Conservation (phyloP, 164 flowering plant genomes). For the Annona squamosa region DNA sequence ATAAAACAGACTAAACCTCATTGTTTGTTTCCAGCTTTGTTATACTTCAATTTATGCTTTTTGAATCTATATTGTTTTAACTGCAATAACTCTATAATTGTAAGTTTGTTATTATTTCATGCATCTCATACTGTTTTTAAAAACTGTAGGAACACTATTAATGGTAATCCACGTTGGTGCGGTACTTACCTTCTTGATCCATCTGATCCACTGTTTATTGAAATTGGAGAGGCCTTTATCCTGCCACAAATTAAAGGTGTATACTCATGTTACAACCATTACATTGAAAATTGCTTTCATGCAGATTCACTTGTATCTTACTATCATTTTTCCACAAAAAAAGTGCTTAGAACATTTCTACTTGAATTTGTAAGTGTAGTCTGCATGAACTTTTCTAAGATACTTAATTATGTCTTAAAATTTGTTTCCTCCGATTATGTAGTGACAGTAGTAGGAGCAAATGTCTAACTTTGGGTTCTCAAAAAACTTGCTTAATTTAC, state of each 20-base stretch:
- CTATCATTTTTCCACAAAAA: not conserved
- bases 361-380: not conserved
- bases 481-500: too few relatives aligned
- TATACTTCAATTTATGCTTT: too few relatives aligned
- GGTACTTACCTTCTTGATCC: slow-evolving; percentile 90
- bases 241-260: slow-evolving; percentile 62
- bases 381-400: not conserved
- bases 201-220: slow-evolving; percentile 80
- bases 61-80: not conserved
- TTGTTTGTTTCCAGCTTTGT: too few relatives aligned
- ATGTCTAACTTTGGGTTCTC: too few relatives aligned
- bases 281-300: not conserved
- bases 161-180: slow-evolving; percentile 78
- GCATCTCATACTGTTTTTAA: not conserved
- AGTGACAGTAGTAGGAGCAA: too few relatives aligned
- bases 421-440: too few relatives aligned
- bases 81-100: not conserved
- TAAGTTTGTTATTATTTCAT: too few relatives aligned
- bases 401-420: too few relatives aligned
- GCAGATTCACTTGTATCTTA: not conserved
- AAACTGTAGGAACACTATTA: slow-evolving; percentile 68
- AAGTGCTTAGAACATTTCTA: not conserved
- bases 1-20: too few relatives aligned
- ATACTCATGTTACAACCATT: not conserved
- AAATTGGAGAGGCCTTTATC: slow-evolving; percentile 82